Evolutionary conservation across 1,284 basidiomycete species (phyloP).

Genomic region (Wolfiporia cocos): DNA sequence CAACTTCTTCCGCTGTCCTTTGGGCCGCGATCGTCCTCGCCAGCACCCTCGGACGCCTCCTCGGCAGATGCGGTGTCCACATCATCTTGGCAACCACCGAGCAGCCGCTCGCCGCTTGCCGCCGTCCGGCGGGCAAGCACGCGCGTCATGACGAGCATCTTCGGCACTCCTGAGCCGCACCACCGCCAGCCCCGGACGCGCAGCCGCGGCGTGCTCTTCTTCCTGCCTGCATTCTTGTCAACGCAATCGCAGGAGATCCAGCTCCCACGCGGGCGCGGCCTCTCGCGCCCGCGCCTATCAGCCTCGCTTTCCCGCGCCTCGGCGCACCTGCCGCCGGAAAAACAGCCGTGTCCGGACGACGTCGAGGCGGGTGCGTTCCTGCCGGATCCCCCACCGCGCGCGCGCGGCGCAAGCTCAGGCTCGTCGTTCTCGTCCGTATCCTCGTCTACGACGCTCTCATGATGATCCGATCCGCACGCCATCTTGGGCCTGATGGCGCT

Average conservation of each 20-base stretch:
- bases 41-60: slow-evolving; percentile 43
- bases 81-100: slow-evolving; percentile 11
- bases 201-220: slow-evolving; percentile 65
- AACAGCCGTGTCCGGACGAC: slow-evolving; percentile 28
- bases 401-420: slow-evolving; percentile 11
- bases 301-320: slow-evolving; percentile 9
- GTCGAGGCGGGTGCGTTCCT: slow-evolving; percentile 16
- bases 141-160: slow-evolving; percentile 42
- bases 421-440: slow-evolving; percentile 13
- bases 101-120: slow-evolving; percentile 28
- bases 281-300: slow-evolving; percentile 14
- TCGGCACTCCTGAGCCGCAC: slow-evolving; percentile 32
- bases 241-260: slow-evolving; percentile 47
- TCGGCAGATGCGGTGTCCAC: slow-evolving; percentile 31
- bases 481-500: too few species aligned
- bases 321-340: slow-evolving; percentile 27
- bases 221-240: slow-evolving; percentile 79
- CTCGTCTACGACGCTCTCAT: slow-evolving; percentile 13
- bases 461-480: not conserved
- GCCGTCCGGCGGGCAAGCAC: slow-evolving; percentile 49
- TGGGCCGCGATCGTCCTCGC: slow-evolving; percentile 49
- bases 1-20: slow-evolving; percentile 61
- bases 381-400: slow-evolving; percentile 4
- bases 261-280: slow-evolving; percentile 27
- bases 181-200: slow-evolving; percentile 40